Conservation (phyloP, 208 protist genomes). For the Crithidia thermophila region DNA sequence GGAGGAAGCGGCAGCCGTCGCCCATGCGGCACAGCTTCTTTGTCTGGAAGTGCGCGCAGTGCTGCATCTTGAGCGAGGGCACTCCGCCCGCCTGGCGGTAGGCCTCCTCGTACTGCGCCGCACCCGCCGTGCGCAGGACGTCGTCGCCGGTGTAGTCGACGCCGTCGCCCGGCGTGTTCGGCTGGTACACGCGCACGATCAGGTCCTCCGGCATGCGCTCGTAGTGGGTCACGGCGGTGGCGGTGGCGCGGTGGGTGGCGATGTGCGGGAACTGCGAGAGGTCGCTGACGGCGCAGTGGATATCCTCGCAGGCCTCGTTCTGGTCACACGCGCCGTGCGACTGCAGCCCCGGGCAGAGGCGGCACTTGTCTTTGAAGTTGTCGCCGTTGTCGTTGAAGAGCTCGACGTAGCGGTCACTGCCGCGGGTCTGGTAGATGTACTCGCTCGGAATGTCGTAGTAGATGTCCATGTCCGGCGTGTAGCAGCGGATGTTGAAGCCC, state of each 20-base stretch:
- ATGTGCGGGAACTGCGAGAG: constrained; percentile 52
- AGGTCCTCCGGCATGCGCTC: constrained; percentile 56
- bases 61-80: constrained; percentile 76
- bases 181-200: constrained; percentile 71
- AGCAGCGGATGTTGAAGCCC: constrained; percentile 78
- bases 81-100: constrained; percentile 37
- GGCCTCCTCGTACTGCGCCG: constrained; percentile 68
- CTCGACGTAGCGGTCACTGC: constrained; percentile 67
- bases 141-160: constrained; percentile 55
- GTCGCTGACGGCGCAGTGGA: constrained; percentile 59
- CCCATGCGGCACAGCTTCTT: constrained; percentile 83
- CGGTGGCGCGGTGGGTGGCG: constrained; percentile 63
- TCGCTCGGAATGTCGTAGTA: constrained; percentile 82
- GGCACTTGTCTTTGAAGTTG: constrained; percentile 82
- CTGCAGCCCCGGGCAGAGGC: constrained; percentile 53
- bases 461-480: constrained; percentile 57
- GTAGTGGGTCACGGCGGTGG: constrained; percentile 48
- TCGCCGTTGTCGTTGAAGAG: constrained; percentile 80
- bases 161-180: constrained; percentile 59
- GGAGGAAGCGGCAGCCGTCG: constrained; percentile 75
- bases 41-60: constrained; percentile 82
- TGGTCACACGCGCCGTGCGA: constrained; percentile 42
- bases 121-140: constrained; percentile 71
- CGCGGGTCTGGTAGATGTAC: constrained; percentile 59
- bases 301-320: constrained; percentile 52